Conservation (phyloP, 2,329 filamentous ascomycete species). For the Orbilia oligospora region DNA sequence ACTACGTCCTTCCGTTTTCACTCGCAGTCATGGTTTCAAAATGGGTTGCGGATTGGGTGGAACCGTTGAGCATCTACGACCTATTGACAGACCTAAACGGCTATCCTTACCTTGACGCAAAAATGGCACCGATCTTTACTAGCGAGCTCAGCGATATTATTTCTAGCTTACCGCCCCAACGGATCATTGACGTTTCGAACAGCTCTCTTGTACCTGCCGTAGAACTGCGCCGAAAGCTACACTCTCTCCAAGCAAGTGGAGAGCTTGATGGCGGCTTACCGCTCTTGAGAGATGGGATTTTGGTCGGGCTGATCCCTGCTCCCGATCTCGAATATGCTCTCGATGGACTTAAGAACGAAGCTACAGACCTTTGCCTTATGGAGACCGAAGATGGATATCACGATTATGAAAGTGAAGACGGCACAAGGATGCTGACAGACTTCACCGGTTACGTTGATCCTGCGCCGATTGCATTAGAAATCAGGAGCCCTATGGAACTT, state of each 20-base stretch:
- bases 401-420: slow-evolving; percentile 75
- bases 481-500: slow-evolving; percentile 90
- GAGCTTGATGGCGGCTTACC: slow-evolving; percentile 94
- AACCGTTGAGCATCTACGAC: slow-evolving; percentile 95
- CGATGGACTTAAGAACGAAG: slow-evolving; percentile 84
- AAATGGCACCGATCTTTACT: slow-evolving; percentile 91
- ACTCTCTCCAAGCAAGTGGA: slow-evolving; percentile 84
- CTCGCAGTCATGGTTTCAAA: slow-evolving; percentile 94
- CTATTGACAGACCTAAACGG: slow-evolving; percentile 96
- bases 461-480: slow-evolving; percentile 87
- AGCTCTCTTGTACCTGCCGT: slow-evolving; percentile 84
- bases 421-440: slow-evolving; percentile 78
- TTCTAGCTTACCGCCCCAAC: slow-evolving; percentile 79
- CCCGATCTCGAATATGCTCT: slow-evolving; percentile 94
- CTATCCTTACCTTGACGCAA: slow-evolving; percentile 97
- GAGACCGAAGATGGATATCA: slow-evolving; percentile 71
- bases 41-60: slow-evolving; percentile 96
- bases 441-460: slow-evolving; percentile 94
- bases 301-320: slow-evolving; percentile 92
- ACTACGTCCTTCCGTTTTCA: slow-evolving; percentile 95
- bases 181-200: slow-evolving; percentile 88
- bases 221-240: slow-evolving; percentile 83
- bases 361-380: slow-evolving; percentile 84
- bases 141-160: slow-evolving; percentile 90
- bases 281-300: slow-evolving; percentile 81